Evolutionary conservation across 116 monocot genomes (phyloP).

Genomic region (Zostera marina): DNA sequence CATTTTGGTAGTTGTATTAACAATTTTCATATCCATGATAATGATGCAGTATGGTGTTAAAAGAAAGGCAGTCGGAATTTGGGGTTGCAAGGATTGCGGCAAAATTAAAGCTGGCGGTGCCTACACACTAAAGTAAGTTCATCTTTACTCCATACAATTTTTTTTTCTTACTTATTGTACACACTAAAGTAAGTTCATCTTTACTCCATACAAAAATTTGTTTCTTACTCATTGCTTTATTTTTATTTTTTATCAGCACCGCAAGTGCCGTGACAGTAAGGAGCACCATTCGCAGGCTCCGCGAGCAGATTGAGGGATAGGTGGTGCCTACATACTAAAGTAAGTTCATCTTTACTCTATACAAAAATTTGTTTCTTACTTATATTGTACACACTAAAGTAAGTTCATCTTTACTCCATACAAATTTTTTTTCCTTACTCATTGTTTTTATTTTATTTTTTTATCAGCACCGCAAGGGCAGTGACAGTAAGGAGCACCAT

Average conservation of each 20-base stretch:
- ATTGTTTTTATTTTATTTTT: too few species aligned
- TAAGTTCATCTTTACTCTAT: background rate
- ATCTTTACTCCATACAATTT: too few species aligned
- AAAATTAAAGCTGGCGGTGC: slow-evolving; percentile 58
- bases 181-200: background rate
- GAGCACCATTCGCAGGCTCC: slow-evolving; percentile 77
- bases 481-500: slow-evolving; percentile 91
- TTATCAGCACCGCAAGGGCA: slow-evolving; percentile 71
- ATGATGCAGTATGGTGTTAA: slow-evolving; percentile 13
- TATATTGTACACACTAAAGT: slow-evolving; percentile 78
- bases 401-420: slow-evolving; percentile 4
- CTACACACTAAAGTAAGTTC: slow-evolving; percentile 72
- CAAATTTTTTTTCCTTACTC: too few species aligned
- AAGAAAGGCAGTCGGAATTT: slow-evolving; percentile 20
- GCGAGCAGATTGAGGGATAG: slow-evolving; percentile 58
- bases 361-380: too few species aligned
- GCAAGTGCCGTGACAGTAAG: slow-evolving; percentile 87
- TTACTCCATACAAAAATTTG: too few species aligned
- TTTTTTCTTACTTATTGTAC: too few species aligned
- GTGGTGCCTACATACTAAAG: too few species aligned
- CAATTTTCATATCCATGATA: background rate
- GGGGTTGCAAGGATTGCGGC: slow-evolving; percentile 21
- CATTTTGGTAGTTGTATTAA: too few species aligned
- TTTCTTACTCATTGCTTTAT: background rate
- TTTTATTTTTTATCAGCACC: slow-evolving; percentile 29